phyloP scores from a whole-genome alignment of 2,329 filamentous ascomycete genomes.

The Diaporthe velutina region DNA sequence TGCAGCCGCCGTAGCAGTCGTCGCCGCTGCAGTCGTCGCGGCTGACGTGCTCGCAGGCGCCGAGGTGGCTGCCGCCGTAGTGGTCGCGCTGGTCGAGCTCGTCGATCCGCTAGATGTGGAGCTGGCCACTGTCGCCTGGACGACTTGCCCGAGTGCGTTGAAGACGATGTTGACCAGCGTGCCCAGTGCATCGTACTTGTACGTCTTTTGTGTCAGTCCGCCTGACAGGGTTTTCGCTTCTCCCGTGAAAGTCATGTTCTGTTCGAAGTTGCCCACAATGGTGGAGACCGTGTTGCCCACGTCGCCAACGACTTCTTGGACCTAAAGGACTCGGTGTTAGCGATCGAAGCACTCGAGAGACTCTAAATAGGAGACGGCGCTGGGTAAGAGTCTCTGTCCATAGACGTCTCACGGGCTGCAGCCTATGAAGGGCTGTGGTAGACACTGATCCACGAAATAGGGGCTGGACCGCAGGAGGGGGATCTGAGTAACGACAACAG shows the following conservation, averaged over 20 bases:
- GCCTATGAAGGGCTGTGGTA: background rate
- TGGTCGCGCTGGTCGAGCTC: conserved; percentile 24
- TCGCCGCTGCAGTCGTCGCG: conserved; percentile 24
- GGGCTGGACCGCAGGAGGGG: too few relatives aligned
- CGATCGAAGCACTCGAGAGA: background rate
- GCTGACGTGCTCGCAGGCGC: conserved; percentile 25
- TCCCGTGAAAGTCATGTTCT: conserved; percentile 69
- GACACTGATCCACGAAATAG: too few relatives aligned
- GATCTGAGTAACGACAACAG: background rate
- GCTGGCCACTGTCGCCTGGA: conserved; percentile 58
- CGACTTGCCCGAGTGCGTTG: conserved; percentile 66
- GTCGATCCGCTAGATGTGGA: conserved; percentile 36
- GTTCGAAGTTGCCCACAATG: conserved; percentile 70
- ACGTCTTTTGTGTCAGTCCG: conserved; percentile 63
- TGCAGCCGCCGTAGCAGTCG: conserved; percentile 33
- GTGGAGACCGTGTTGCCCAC: conserved; percentile 58
- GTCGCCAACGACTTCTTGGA: conserved; percentile 66
- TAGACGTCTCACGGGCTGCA: background rate
- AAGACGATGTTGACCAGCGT: conserved; percentile 68
- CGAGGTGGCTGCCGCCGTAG: conserved; percentile 19
- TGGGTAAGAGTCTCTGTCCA: background rate
- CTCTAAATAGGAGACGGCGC: background rate
- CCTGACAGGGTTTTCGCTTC: conserved; percentile 50
- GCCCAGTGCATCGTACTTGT: conserved; percentile 61
- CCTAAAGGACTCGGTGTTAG: background rate